Evolutionary conservation across 169 alveolate species (phyloP), one percentile per base, ranked within the genome.

Genomic region (Plasmodium gonderi): DNA sequence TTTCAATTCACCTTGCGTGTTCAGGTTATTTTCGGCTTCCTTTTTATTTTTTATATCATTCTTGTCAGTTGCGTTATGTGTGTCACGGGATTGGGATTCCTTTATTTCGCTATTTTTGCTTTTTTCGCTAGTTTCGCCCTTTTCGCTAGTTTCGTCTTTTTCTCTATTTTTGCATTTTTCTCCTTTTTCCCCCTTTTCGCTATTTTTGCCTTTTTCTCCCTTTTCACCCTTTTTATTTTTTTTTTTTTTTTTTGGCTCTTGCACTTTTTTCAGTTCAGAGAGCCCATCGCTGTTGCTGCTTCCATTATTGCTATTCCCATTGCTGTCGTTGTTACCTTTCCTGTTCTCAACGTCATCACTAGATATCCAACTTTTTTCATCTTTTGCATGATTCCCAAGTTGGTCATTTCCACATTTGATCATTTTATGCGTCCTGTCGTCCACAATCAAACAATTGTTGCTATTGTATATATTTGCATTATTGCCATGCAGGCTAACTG

Each of bases 241-340:
- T 45, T 76, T 76, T 47, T 76, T 72, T 33, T 72, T 72, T 33
- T 72, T 72, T 6, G 45, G 80, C 80, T 72, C 80, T 1, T 36
- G 12, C 54, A 17, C 54, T 17, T 72, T 72, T 33, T 72, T 72
- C 54, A 29, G 26, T 72, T 40, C 54, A n/a, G 6, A 17, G 23
- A 23, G 17, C 14, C 31, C 40, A 36, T 60, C 26, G 38, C 17
- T 89, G 23, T 95, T 85, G 12, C 91, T 33, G 65, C 78, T 44
- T 42, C 91, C 92, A 5, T 90, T 72, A 26, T 91, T 81, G 6
- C 85, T 93, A 2, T 89, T 80, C 9, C 91, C 95, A 51, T 91
- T 51, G 26, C 94, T 91, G 31, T 95, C 82, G 40, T 54, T 29
- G 79, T 95, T 93, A 29, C 49, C 76, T 49, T 95, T 95, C 72